phyloP scores from a whole-genome alignment of 164 flowering plant genomes.

The Houttuynia cordata region DNA sequence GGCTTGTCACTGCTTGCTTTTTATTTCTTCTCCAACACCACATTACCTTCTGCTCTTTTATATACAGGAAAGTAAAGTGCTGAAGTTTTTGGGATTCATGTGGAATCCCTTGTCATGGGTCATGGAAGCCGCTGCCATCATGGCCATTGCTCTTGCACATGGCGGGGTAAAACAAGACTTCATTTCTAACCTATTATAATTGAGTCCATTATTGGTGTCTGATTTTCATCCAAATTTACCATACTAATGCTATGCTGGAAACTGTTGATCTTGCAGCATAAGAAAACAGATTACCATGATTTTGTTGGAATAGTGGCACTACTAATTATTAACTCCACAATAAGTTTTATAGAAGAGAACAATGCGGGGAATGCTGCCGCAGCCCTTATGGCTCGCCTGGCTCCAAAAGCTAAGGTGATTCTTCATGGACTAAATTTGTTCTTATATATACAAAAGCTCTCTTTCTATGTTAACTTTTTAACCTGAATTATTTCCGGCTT shows the following conservation, averaged over 20 bases:
- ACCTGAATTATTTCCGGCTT: not conserved
- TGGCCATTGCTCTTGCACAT: constrained; percentile 66
- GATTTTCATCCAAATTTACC: no score
- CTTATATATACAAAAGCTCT: no score
- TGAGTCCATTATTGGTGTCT: no score
- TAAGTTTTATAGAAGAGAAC: constrained; percentile 73
- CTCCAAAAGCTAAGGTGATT: constrained; percentile 70
- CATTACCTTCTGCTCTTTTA: not conserved
- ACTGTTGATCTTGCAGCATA: constrained; percentile 18
- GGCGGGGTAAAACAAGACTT: constrained; percentile 47
- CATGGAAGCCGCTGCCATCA: constrained; percentile 72
- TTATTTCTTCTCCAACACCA: not conserved
- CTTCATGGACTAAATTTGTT: not conserved
- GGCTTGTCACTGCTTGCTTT: no score
- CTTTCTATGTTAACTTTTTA: not conserved
- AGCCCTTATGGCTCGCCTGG: constrained; percentile 75
- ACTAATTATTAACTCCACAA: constrained; percentile 58
- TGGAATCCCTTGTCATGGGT: constrained; percentile 86
- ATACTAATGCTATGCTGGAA: not conserved
- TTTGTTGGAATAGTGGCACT: constrained; percentile 45
- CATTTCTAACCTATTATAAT: no score
- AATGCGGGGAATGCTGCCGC: constrained; percentile 86
- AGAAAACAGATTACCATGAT: constrained; percentile 45
- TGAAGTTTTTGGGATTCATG: constrained; percentile 73
- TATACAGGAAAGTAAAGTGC: constrained; percentile 47